Conservation (phyloP, 352 stramenopile species). For the Pythium dissotocum region DNA sequence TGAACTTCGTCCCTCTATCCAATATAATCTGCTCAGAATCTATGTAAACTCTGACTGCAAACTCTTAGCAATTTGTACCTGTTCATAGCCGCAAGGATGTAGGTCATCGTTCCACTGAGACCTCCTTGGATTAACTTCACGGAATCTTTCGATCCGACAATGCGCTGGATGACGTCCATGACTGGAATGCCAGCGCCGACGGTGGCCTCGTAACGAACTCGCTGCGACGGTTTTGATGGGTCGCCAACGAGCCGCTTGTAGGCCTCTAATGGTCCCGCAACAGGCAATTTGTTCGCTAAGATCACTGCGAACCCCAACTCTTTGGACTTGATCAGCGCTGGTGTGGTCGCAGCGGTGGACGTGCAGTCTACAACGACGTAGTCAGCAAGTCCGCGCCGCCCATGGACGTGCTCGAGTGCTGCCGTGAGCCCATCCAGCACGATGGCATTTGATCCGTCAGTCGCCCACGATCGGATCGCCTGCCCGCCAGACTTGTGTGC, state of each 20-base stretch:
- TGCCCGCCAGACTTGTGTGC: slow-evolving; percentile 15
- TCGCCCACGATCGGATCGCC: not conserved
- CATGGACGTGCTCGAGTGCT: slow-evolving; percentile 19
- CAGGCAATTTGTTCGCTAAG: slow-evolving; percentile 59
- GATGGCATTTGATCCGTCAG: not conserved
- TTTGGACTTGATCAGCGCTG: slow-evolving; percentile 23
- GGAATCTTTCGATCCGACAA: slow-evolving; percentile 50
- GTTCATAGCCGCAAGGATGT: slow-evolving; percentile 44
- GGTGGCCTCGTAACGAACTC: slow-evolving; percentile 56
- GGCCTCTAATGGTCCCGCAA: slow-evolving; percentile 31
- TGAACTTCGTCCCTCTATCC: slow-evolving; percentile 44
- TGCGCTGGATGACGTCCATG: slow-evolving; percentile 44
- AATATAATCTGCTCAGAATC: not conserved
- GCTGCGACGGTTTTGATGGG: slow-evolving; percentile 4
- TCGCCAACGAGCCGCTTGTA: slow-evolving; percentile 39
- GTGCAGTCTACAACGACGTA: slow-evolving; percentile 38
- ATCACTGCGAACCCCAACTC: slow-evolving; percentile 37
- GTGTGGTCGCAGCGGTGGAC: slow-evolving; percentile 20
- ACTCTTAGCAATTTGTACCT: slow-evolving; percentile 11
- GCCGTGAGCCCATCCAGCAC: slow-evolving; percentile 10
- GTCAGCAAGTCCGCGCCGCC: slow-evolving; percentile 7
- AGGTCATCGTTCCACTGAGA: slow-evolving; percentile 68
- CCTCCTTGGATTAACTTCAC: slow-evolving; percentile 52
- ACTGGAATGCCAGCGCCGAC: slow-evolving; percentile 67
- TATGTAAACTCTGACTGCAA: not conserved